Base-by-base conservation (phyloP, 768 basidiomycete species). In the Amanita pseudoporphyria region DNA sequence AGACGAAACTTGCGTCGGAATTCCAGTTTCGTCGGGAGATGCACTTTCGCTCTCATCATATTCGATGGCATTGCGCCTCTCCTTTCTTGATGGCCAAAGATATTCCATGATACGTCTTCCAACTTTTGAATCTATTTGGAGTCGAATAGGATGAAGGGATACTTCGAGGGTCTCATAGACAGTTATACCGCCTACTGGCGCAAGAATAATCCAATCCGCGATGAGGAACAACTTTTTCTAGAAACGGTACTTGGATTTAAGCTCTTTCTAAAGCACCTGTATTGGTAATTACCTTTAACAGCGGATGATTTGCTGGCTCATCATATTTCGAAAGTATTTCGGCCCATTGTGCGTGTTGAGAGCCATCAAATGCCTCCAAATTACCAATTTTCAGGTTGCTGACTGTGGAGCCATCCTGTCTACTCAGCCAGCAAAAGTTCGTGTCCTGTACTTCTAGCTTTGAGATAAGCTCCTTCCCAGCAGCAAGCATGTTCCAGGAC, bases 141-240 rank as follows among this genome's bases (percentile, higher is more conserved):
- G 72, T 26, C 84, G 80, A 56, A 97, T 74, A 0, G 93, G 94
- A 62, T 94, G 91, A 36, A 96, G 70, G 22, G 79, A 76, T 31
- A 95, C 67, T 54, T 87, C 80, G 56, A 96, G 88, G 24, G 75
- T 71, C 62, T 91, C 83, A 62, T 91, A 84, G 54, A 96, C 88
- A 1, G 84, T 79, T 55, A 98, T 96, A 10, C 94, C 94, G 16
- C 92, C 94, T 19, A 97, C 92, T 13, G 92, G 88, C 1, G 91
- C 78, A n/a, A 91, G 69, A 21, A 87, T 76, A 3, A 74, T 79
- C 93, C 92, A 95, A 49, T 81, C 78, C 2, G 83, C 84, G 1
- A 81, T 69, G 16, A 84, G 71, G 63, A 95, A 93, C 19, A 90
- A 64, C 13, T 83, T 80, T 52, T 73, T 72, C 84, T 89, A 54